phyloP scores from a whole-genome alignment of 1,139 yeast genomes.

The Meyerozyma carpophila region DNA sequence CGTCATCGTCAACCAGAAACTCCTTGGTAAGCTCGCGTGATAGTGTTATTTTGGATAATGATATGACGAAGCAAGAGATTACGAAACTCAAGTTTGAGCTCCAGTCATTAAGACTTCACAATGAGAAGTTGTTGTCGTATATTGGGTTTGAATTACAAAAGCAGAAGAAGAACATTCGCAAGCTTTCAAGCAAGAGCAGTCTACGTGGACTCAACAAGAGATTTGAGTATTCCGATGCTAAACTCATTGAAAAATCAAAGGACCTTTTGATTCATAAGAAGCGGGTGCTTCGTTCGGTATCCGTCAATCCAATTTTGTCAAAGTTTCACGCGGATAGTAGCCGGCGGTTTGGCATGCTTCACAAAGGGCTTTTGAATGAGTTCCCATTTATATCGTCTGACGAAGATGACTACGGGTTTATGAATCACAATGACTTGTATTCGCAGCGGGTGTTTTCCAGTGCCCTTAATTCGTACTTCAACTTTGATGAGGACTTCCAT shows the following conservation, averaged over 20 bases:
- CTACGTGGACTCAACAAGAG: slow-evolving; percentile 16
- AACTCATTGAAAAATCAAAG: slow-evolving; percentile 41
- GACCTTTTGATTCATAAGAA: slow-evolving; percentile 40
- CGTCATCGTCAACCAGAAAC: slow-evolving; percentile 20
- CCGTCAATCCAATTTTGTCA: slow-evolving; percentile 36
- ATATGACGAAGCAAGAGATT: slow-evolving; percentile 44
- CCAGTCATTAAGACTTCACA: slow-evolving; percentile 49
- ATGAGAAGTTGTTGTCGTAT: slow-evolving; percentile 51
- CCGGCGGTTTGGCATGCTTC: slow-evolving; percentile 13
- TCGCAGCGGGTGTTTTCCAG: slow-evolving; percentile 27
- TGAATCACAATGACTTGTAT: slow-evolving; percentile 25
- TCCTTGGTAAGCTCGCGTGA: slow-evolving; percentile 29
- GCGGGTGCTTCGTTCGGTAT: slow-evolving; percentile 40
- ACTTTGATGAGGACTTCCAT: slow-evolving; percentile 10
- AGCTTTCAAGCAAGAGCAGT: slow-evolving; percentile 33
- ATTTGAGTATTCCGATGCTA: slow-evolving; percentile 51
- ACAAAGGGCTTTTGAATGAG: slow-evolving; percentile 14
- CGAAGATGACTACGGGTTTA: slow-evolving; percentile 34
- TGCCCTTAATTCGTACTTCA: slow-evolving; percentile 22
- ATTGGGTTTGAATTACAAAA: slow-evolving; percentile 55
- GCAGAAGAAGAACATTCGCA: slow-evolving; percentile 39
- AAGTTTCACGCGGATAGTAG: slow-evolving; percentile 16
- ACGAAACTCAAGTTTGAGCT: slow-evolving; percentile 50
- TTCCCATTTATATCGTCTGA: slow-evolving; percentile 13
- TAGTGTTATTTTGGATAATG: slow-evolving; percentile 31